Conservation (phyloP, 352 stramenopile genomes). For the Globisporangium solare region DNA sequence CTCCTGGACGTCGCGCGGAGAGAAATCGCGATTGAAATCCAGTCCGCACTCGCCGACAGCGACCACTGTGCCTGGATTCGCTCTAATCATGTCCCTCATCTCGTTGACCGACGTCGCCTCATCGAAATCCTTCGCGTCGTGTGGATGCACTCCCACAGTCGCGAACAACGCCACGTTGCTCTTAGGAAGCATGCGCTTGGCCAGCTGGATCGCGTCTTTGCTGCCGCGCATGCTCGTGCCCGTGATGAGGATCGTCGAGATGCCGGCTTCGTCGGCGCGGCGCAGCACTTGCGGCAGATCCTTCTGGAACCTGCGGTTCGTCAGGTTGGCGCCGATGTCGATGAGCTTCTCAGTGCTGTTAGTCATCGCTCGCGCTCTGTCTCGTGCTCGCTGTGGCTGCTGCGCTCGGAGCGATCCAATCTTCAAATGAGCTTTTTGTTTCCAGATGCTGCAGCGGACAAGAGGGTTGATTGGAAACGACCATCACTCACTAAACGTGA, state of each 20-base stretch:
- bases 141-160: conserved; percentile 94
- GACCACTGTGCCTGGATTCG: conserved; percentile 56
- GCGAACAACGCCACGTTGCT: conserved; percentile 48
- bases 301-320: conserved; percentile 52
- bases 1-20: conserved; percentile 83
- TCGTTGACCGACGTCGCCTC: conserved; percentile 21
- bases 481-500: not conserved
- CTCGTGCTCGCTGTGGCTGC: not conserved
- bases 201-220: conserved; percentile 34
- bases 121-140: conserved; percentile 85
- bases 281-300: conserved; percentile 90
- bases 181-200: conserved; percentile 15
- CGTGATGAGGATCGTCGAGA: conserved; percentile 85
- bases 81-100: conserved; percentile 40
- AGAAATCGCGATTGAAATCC: conserved; percentile 96
- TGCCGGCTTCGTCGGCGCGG: conserved; percentile 56
- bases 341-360: conserved; percentile 20
- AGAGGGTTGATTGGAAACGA: not conserved
- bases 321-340: conserved; percentile 73
- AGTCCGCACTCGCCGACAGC: conserved; percentile 95
- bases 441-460: not conserved
- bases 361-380: not conserved
- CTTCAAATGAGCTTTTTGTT: conserved; percentile 3
- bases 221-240: conserved; percentile 54
- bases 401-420: not conserved